Evolutionary conservation across 208 protist genomes (phyloP), one percentile per base, ranked within the genome.

Genomic region (Strigomonas culicis): DNA sequence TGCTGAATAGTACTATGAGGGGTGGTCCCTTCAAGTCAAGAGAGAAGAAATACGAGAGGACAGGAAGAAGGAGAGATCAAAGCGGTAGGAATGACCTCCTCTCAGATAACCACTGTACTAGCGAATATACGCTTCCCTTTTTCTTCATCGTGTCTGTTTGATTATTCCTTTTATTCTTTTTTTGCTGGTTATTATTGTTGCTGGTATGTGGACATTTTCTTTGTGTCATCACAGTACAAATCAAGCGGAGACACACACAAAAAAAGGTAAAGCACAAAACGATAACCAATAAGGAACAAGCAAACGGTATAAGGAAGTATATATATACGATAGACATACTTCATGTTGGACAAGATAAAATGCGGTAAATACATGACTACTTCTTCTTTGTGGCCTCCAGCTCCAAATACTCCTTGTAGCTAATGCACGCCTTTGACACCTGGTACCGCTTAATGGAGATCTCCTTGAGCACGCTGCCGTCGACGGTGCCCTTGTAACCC

Each of bases 371-470:
- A 43, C 21, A 13, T 25, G 22, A 13, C 21, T 21, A 36, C 24
- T 31, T 44, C 32, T 28, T 15, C 21, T 58, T 17, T 39, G 34
- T 61, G 39, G 59, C 19, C 22, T 52, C 13, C 56, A 31, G n/a
- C 64, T 71, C 27, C 8, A 17, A 1, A 44, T 44, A 44, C 39
- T 80, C 75, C n/a, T 55, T 72, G 58, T 76, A 83, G 57, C 71
- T 60, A 34, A 75, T 69, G 22, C 63, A 71, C 7, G 72, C 74
- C 22, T 70, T 70, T n/a, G 75, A 84, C 13, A 87, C 85, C 59
- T 93, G 86, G 70, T 96, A 96, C 8, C 90, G 82, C 15, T 74
- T 86, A 36, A 92, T 59, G 8, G 47, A 58, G 24, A 93, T 25
- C 2, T 72, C 68, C 32, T 72, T 61, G 22, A 96, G 84, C 50